phyloP scores from a whole-genome alignment of 148 eudicot species.

The Amaranthus cruentus region DNA sequence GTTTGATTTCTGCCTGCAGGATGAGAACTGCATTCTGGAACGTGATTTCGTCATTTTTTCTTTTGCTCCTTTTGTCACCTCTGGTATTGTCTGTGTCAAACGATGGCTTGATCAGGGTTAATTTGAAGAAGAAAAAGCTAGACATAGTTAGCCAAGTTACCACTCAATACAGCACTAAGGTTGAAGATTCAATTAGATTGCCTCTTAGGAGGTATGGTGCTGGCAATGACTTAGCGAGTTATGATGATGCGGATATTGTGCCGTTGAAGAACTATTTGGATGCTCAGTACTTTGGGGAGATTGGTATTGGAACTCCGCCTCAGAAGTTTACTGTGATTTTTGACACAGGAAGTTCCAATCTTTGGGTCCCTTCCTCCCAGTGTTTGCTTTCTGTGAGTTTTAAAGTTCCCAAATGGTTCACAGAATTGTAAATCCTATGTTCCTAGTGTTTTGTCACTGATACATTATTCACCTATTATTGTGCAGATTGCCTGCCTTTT shows the following conservation, averaged over 20 bases:
- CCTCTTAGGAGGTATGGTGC: constrained; percentile 27
- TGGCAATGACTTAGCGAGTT: constrained; percentile 29
- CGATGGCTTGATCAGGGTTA: constrained; percentile 55
- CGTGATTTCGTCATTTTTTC: constrained; percentile 30
- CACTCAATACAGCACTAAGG: constrained; percentile 31
- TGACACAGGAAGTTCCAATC: constrained; percentile 92
- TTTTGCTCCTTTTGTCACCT: constrained; percentile 40
- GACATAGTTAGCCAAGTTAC: constrained; percentile 42
- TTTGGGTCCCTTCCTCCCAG: constrained; percentile 87
- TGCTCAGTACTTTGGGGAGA: constrained; percentile 89
- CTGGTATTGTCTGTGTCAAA: constrained; percentile 35
- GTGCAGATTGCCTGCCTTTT: constrained; percentile 74
- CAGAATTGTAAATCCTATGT: neutral
- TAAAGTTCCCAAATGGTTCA: neutral
- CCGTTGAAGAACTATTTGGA: constrained; percentile 71
- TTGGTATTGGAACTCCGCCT: constrained; percentile 85
- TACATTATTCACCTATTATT: constrained; percentile 7
- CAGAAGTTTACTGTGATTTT: constrained; percentile 86
- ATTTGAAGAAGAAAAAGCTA: constrained; percentile 61
- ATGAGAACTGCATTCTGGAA: constrained; percentile 41
- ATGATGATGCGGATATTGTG: constrained; percentile 49
- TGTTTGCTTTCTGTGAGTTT: constrained; percentile 76
- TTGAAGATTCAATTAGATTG: constrained; percentile 21
- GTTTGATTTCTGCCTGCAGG: constrained; percentile 17
- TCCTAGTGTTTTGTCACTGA: neutral